These are phyloP conservation scores for Acacia crassicarpa DNA, from an alignment of 306 rosid genomes.

Conservation along the genomic window DNA sequence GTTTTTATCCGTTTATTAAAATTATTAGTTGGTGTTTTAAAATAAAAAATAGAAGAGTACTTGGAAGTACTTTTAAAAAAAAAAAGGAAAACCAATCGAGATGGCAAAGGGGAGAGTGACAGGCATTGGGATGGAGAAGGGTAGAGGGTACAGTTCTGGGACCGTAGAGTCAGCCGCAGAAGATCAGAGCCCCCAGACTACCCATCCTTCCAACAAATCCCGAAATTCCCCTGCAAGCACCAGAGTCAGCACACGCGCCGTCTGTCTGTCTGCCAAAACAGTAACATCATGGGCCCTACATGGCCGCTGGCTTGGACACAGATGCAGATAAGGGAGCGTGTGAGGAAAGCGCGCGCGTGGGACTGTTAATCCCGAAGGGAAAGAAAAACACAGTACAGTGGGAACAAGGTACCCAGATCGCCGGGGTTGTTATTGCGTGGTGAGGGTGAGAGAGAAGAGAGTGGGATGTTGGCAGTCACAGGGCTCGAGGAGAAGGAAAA, in stretches of 20 bases:
- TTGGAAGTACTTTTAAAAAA: no score
- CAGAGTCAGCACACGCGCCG: constrained; percentile 1
- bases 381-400: neutral
- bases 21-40: no score
- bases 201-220: neutral
- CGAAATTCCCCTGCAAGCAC: neutral
- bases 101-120: neutral
- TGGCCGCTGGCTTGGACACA: neutral
- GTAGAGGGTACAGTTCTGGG: neutral
- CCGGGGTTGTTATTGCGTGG: neutral
- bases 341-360: neutral
- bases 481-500: constrained; percentile 33
- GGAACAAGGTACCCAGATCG: constrained; percentile 1
- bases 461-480: neutral
- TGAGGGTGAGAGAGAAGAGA: neutral
- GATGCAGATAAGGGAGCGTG: neutral
- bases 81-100: no score
- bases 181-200: neutral
- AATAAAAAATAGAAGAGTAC: no score
- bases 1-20: no score
- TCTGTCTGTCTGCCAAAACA: neutral
- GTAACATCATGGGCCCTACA: neutral
- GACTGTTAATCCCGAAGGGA: neutral
- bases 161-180: neutral
- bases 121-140: neutral